phyloP scores from a whole-genome alignment of 2,329 filamentous ascomycete genomes.

The Huntiella moniliformis region DNA sequence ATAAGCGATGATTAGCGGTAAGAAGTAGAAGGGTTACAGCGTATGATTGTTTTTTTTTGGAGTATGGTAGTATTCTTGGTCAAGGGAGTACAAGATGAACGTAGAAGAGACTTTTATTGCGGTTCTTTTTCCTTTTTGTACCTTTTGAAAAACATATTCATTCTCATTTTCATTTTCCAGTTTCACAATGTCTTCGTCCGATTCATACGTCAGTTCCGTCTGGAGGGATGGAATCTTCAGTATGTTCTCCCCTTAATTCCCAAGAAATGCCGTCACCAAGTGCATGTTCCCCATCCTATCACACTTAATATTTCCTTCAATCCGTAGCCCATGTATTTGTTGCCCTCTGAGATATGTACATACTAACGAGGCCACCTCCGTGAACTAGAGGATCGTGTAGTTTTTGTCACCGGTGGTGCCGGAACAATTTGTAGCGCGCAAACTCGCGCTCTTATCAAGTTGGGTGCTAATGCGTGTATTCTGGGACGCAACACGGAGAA shows the following conservation, averaged over 20 bases:
- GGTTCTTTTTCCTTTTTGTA: too few species aligned
- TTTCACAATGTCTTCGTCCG: conserved; percentile 48
- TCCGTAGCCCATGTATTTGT: too few species aligned
- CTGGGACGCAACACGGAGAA: conserved; percentile 78
- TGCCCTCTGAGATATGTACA: too few species aligned
- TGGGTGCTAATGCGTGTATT: conserved; percentile 88
- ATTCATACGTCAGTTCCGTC: conserved; percentile 60
- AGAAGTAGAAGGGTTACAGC: too few species aligned
- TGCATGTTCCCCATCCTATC: too few species aligned
- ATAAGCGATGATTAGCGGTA: too few species aligned
- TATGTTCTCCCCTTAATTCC: conserved; percentile 22
- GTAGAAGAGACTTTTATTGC: too few species aligned
- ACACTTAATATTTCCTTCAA: too few species aligned
- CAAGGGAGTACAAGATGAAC: too few species aligned
- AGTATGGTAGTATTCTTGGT: too few species aligned
- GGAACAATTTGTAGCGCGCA: conserved; percentile 90
- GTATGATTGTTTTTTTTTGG: too few species aligned
- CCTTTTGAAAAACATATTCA: background rate
- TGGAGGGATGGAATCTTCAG: conserved; percentile 82
- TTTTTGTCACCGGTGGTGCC: conserved; percentile 88
- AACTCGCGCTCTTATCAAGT: conserved; percentile 72
- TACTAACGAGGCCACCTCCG: too few species aligned
- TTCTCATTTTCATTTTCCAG: background rate
- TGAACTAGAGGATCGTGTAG: conserved; percentile 56
- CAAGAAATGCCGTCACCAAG: background rate